Base-by-base conservation (phyloP, 257 asterid genomes). In the Parsonsia alboflavescens region DNA sequence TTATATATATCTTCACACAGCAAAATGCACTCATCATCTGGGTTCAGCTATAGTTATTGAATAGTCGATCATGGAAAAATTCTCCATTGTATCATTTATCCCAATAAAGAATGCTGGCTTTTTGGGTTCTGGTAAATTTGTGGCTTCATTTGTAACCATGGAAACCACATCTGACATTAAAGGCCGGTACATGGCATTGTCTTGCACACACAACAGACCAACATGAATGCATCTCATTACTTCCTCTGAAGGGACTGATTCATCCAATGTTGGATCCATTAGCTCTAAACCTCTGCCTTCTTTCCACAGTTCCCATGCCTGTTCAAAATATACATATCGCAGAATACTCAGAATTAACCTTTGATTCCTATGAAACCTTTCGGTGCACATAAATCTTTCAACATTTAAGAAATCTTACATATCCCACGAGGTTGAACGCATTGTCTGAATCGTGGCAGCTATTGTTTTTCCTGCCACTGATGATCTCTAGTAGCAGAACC, bases 281-380 rank as follows among this genome's bases (percentile, higher is more conserved):
- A 84, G 68, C 75, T 81, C 86, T n/a, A 71, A 44, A 48, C 62
- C 70, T 70, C 73, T 79, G 72, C 79, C 78, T 49, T 84, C 80
- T 42, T 68, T 72, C 88, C 84, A 81, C 22, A 79, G 46, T 56
- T 79, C 82, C 82, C 86, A 84, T 39, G 86, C 86, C 84, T 81
- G 76, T 53, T 68, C 49, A 54, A 48, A 24, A 13, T 42, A 2
- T 17, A 74, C 21, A 45, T 59, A 41, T 33, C 28, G 10, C 24
- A 26, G 7, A 48, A 48, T 36, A 39, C 50, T 33, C 3, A 33
- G 39, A 33, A 33, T 3, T 33, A 33, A 33, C 3, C 39, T 33
- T 3, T 33, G 39, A 33, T 33, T 33, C 39, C 39, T 33, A 33
- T 33, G 39, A 33, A 33, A 33, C 39, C 39, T 33, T 33, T 46